Evolutionary conservation across 2,329 filamentous ascomycete species (phyloP), one percentile per base, ranked within the genome.

Genomic region (Chaetomiaceae sp.): DNA sequence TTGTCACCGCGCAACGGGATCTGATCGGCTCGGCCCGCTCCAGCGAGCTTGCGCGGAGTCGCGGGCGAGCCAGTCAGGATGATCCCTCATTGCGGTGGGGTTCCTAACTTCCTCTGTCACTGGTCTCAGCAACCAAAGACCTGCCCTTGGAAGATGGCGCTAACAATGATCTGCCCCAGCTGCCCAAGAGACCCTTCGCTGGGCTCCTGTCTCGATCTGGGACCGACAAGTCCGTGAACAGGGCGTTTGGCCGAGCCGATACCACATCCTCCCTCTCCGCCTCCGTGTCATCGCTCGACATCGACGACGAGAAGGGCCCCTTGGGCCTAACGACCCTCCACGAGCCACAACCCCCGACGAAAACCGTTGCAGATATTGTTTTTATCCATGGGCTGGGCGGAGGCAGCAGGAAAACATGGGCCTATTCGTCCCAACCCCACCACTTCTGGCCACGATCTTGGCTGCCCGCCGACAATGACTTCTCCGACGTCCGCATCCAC

Each of bases 381-480:
- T 75, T 74, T 51, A 62, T 74, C 3, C 72, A 75, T 57, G 71
- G 72, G 1, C 64, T 75, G 2, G 69, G 69, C 8, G 72, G 71
- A 2, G 64, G 64, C 1, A 70, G 67, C 42, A 59, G 64, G 3
- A 64, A 63, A 48, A 70, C 70, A 36, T 75, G 72, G 72, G 63
- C 59, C 6, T 62, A 66, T 27, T 58, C 61, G 3, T 19, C 53
- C 4, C 59, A 69, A 12, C 53, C 54, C 2, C 29, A 51, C 1
- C 59, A 65, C 27, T 74, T 66, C 57, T 73, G 71, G 72, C 71
- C 71, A 1, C 58, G 63, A 36, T 58, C 58, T 39, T 73, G 67
- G 64, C 63, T 72, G 3, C 61, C 68, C 0, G 43, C 51, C 2
- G 69, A 73, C 33, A 49, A 62, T 1, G 66, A 59, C 14, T 68